Evolutionary conservation across 306 rosid species (phyloP).

Genomic region (Begonia peltatifolia): DNA sequence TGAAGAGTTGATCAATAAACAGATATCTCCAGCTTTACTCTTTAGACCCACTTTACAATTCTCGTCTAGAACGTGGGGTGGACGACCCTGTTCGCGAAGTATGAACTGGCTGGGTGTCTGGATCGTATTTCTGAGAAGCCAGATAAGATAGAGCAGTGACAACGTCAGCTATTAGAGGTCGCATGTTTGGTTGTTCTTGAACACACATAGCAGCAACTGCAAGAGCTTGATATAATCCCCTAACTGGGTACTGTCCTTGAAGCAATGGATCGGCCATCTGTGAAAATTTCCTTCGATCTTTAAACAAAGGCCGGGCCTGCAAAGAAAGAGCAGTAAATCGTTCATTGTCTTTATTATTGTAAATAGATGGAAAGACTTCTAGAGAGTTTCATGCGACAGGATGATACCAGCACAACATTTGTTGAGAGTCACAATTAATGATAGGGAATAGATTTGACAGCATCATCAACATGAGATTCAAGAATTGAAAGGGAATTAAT

Average conservation of each 20-base stretch:
- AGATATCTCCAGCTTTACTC: background rate
- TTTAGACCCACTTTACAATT: slow-evolving; percentile 11
- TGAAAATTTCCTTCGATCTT: slow-evolving; percentile 33
- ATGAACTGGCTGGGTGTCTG: slow-evolving; percentile 21
- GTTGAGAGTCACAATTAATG: no score
- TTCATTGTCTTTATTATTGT: no score
- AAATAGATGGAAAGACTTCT: no score
- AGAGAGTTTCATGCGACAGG: no score
- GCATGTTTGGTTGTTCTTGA: slow-evolving; percentile 47
- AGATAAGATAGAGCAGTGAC: slow-evolving; percentile 44
- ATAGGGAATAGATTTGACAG: no score
- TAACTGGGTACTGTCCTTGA: slow-evolving; percentile 42
- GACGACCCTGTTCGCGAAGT: slow-evolving; percentile 11
- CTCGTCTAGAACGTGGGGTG: slow-evolving; percentile 35
- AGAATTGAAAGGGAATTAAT: no score
- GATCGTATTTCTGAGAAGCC: slow-evolving; percentile 33
- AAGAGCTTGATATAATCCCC: slow-evolving; percentile 49
- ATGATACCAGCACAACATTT: no score
- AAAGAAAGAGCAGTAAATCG: background rate
- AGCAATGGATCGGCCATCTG: slow-evolving; percentile 43
- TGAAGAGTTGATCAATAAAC: no score
- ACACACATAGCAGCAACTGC: slow-evolving; percentile 55
- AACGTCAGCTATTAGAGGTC: slow-evolving; percentile 44
- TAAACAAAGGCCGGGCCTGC: slow-evolving; percentile 47
- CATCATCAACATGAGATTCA: no score